Percentiles rank a stretch among this genome's conserved stretches.
Conservation (phyloP, 768 basidiomycete genomes). For the Tylopilus felleus region DNA sequence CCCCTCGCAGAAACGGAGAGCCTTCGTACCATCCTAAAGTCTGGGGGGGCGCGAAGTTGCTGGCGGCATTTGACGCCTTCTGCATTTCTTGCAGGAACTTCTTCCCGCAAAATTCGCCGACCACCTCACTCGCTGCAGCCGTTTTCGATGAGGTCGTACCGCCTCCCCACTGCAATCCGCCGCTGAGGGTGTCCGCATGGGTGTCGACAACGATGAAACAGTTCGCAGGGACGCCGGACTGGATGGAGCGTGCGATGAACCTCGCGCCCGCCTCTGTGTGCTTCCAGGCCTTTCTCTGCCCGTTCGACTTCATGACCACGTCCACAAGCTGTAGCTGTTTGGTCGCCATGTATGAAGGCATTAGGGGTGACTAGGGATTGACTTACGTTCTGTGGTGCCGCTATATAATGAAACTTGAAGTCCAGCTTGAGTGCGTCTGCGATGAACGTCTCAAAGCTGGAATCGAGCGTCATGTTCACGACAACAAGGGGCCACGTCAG, state of each 20-base stretch:
- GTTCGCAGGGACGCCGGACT: neutral
- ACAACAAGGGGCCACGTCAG: neutral
- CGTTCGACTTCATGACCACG: neutral
- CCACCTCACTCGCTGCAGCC: neutral
- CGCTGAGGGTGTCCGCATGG: neutral
- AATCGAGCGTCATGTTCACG: neutral
- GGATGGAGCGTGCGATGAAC: neutral
- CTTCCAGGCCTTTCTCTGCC: neutral
- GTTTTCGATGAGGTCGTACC: accelerated
- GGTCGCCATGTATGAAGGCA: too few relatives aligned
- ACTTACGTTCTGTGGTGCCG: neutral
- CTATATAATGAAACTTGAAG: neutral
- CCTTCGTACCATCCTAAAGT: neutral
- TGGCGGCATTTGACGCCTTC: neutral
- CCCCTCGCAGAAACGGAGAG: neutral
- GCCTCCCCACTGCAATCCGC: neutral
- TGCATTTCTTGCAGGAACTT: neutral
- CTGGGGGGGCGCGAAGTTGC: accelerated
- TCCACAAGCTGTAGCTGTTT: neutral
- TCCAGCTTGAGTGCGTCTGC: neutral
- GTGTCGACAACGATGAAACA: neutral
- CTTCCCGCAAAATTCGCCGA: neutral
- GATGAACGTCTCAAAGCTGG: neutral
- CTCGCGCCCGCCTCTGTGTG: accelerated
- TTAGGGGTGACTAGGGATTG: too few relatives aligned